These are phyloP conservation scores for Leccinum griseonigrum DNA, from an alignment of 1,284 basidiomycete species.

Conservation along the genomic window DNA sequence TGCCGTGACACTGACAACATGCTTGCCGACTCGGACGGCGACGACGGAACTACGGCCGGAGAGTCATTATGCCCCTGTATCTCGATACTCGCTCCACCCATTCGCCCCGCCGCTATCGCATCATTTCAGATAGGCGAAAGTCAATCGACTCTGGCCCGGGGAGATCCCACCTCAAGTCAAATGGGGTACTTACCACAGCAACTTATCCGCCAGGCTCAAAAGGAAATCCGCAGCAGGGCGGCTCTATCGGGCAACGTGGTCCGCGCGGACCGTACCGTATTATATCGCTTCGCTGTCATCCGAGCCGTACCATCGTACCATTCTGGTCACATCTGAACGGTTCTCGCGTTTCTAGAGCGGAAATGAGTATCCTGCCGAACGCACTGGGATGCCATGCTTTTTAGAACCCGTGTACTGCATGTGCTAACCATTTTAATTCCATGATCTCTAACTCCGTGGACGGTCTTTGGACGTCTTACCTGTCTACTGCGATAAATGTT, in stretches of 20 bases:
- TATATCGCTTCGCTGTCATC: background rate
- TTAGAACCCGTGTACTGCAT: background rate
- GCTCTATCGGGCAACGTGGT: background rate
- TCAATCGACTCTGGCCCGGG: background rate
- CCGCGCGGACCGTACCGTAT: background rate
- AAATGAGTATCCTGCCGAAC: background rate
- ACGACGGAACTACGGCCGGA: background rate
- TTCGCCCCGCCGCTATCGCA: background rate
- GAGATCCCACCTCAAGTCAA: slow-evolving; percentile 1
- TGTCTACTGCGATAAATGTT: background rate
- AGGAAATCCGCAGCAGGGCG: background rate
- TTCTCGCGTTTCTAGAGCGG: background rate
- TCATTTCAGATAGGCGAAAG: background rate
- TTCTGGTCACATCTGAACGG: background rate
- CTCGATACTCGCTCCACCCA: background rate
- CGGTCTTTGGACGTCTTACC: background rate
- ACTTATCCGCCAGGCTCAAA: background rate
- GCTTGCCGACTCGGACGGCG: background rate
- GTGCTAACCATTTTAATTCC: background rate
- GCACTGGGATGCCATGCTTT: background rate
- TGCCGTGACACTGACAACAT: background rate
- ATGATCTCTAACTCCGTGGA: background rate
- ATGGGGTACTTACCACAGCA: background rate
- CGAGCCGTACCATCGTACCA: background rate
- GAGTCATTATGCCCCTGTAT: background rate